Base-by-base conservation (phyloP, 139 green algal species). In the Pleodorina starrii region DNA sequence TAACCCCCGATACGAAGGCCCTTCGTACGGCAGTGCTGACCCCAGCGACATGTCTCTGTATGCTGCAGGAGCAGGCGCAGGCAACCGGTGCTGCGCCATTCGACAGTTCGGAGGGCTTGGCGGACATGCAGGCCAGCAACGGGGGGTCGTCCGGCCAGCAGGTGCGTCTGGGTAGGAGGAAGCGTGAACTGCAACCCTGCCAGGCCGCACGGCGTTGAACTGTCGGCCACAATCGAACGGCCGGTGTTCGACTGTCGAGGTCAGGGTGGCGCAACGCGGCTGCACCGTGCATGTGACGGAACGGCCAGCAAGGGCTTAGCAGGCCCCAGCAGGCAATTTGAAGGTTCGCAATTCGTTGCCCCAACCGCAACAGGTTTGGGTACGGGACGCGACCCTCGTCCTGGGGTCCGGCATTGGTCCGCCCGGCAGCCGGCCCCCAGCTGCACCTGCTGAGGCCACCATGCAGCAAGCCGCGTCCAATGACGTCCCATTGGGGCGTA, bases 341-440 rank as follows among this genome's bases (percentile, higher is more conserved):
- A n/a, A n/a, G n/a, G n/a, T n/a, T n/a, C n/a, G n/a, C n/a, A n/a
- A n/a, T n/a, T n/a, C n/a, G n/a, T n/a, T n/a, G n/a, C n/a, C n/a
- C n/a, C n/a, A n/a, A n/a, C n/a, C n/a, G n/a, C n/a, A n/a, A 25
- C 80, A 88, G 82, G 82, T 78, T 27, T 66, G 43, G 44, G 44
- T 79, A 40, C 42, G 21, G 59, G 57, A 87, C 42, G 17, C 29
- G 25, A 77, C 21, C 5, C 29, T 87, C 27, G 59, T 44, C 43
- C 82, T 88, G 2, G 82, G 63, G 17, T 76, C 57, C 0, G 79
- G 79, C 57, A 86, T 76, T 29, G 79, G 79, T 21, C 79, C 79
- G 40, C 79, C 68, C 16, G 68, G 14, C 35, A 32, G 36, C 19
- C 21, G 27, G n/a, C 59, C 59, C 23, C 63, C 19, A 38, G 29